Evolutionary conservation across 129 eudicot genomes (phyloP), one percentile per base, ranked within the genome.

Genomic region (Helianthus tuberosus): DNA sequence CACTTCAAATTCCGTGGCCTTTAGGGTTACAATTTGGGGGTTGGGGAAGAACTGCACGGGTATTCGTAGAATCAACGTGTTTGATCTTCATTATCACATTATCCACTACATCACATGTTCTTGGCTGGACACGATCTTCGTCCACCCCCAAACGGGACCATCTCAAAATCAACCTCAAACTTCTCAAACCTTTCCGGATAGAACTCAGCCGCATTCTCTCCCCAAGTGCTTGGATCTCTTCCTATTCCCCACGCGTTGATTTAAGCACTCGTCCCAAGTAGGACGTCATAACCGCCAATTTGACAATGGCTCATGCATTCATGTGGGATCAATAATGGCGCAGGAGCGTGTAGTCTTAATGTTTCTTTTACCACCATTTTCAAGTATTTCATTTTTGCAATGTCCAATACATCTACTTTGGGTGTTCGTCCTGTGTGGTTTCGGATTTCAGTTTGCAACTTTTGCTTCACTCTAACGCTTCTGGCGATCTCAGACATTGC

Each of bases 351-450:
- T 0, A 76, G 32, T 16, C 91, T 83, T 4, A 87, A 76, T 9
- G 90, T 79, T 65, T 90, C 96, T 65, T 87, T 87, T 62, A 90
- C 80, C 51, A 81, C 85, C 38, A 84, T 89, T 77, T 86, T 85
- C 65, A 88, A 63, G 49, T 88, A 90, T 0, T 50, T 75, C 88
- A 91, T 91, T 23, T 84, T 80, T 25, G 61, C 62, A 46, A 86
- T 49, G 46, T 91, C 97, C 0, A 41, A 5, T 10, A 65, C 82
- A 5, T 68, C 55, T 51, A 85, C 66, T 3, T 69, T 51, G 8
- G 44, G 38, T 59, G 57, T 76, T 23, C 62, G 68, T 4, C 49
- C 57, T 11, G 75, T 44, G 25, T 62, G 39, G 5, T 52, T 68
- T 67, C 89, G 67, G 23, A 88, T 77, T 57, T 91, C 89, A 0